A percentile compares a stretch with the other conserved stretches of the same genome.
Conservation (phyloP, 2,329 filamentous ascomycete species). For the Fonsecaea multimorphosa region DNA sequence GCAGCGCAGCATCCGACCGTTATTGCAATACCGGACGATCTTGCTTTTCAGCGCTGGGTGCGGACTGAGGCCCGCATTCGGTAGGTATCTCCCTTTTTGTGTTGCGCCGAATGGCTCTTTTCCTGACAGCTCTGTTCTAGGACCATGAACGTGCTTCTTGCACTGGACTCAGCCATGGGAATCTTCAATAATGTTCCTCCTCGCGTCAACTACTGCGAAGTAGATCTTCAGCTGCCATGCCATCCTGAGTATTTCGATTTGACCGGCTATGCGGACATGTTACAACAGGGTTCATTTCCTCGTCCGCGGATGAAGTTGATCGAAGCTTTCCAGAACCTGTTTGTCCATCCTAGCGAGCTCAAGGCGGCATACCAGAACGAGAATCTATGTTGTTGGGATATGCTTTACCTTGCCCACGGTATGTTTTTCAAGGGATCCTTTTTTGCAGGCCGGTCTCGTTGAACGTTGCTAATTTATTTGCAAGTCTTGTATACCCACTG, state of each 20-base stretch:
- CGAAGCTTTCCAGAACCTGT: slow-evolving; percentile 49
- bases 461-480: not conserved
- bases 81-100: slow-evolving; percentile 39
- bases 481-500: slow-evolving; percentile 50
- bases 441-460: not conserved
- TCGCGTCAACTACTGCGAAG: slow-evolving; percentile 49
- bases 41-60: slow-evolving; percentile 47
- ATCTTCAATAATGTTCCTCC: slow-evolving; percentile 56
- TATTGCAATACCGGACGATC: slow-evolving; percentile 45
- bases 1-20: slow-evolving; percentile 47
- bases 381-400: slow-evolving; percentile 47
- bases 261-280: slow-evolving; percentile 46
- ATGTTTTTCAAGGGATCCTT: slow-evolving; percentile 31
- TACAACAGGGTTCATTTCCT: slow-evolving; percentile 40
- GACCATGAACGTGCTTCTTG: slow-evolving; percentile 49
- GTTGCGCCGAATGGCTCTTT: not conserved
- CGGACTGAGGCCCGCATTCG: slow-evolving; percentile 53
- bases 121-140: slow-evolving; percentile 38
- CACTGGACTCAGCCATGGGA: slow-evolving; percentile 53
- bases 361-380: slow-evolving; percentile 27
- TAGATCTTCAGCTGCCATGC: slow-evolving; percentile 53
- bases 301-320: slow-evolving; percentile 46
- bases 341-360: slow-evolving; percentile 38
- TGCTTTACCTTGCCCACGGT: slow-evolving; percentile 53
- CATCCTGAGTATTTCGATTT: slow-evolving; percentile 48